Evolutionary conservation across 164 flowering plant genomes (phyloP), one percentile per base, ranked within the genome.

Genomic region (Sedum album): DNA sequence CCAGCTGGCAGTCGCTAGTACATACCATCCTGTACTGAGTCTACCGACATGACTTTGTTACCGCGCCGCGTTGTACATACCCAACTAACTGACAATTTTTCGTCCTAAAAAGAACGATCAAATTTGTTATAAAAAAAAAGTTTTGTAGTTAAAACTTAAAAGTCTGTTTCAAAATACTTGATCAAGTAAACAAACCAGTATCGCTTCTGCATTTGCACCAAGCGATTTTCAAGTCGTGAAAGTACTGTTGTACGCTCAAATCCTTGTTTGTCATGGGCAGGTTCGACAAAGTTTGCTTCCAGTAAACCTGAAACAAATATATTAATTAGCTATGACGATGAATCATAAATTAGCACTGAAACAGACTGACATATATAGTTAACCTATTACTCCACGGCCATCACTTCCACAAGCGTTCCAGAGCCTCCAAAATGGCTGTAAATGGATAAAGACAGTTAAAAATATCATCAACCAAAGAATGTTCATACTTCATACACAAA

Each of bases 231-330:
- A 35, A 95, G 96, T 69, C 97, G 85, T 68, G 93, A 72, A 70
- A 95, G 93, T 66, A 88, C 96, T 35, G 79, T 85, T 13, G 99
- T 95, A 15, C 97, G 89, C 82, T 95, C 99, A 88, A 95, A 95
- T 1, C 96, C 97, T 70, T 95, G 99, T 73, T 95, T 95, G 77
- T 95, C 97, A 80, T 95, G 99, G 71, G 99, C 99, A 66, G 99
- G 99, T 73, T 95, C 97, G 57, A 95, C 93, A 83, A 95, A 95
- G 77, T 95, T 88, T 41, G 99, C 97, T 77, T 95, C 99, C 82
- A 95, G 74, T 0, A 90, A 92, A 78, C 99, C 99, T 95, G 72
- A 7, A 57, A 39, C 30, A 62, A 60, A 67, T 23, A n/a, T 60
- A 67, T 5, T 26, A 64, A 68, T 69, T 26, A 62, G 44, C 68